Evolutionary conservation across 371 early-diverging fungal genomes (phyloP).

Genomic region (Blakeslea trispora): DNA sequence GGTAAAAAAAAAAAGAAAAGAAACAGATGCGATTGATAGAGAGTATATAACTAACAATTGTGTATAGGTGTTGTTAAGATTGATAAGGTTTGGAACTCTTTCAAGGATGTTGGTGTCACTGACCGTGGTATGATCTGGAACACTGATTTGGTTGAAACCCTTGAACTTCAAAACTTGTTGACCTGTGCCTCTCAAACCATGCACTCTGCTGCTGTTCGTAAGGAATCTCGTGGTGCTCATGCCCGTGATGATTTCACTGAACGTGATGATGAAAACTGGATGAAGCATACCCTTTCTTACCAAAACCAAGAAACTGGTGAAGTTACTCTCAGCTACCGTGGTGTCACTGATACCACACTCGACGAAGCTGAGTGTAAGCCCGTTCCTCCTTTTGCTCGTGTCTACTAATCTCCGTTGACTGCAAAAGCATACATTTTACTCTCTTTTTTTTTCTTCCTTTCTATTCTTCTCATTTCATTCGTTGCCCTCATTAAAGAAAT

Average conservation of each 20-base stretch:
- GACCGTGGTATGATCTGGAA: conserved; percentile 98
- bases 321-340: conserved; percentile 83
- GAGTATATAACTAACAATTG: too few relatives aligned
- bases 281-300: conserved; percentile 98
- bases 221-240: conserved; percentile 98
- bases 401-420: conserved; percentile 66
- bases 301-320: conserved; percentile 83
- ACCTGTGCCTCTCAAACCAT: conserved; percentile 97
- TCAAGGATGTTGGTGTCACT: conserved; percentile 84
- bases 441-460: background rate
- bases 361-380: conserved; percentile 92
- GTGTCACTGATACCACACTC: conserved; percentile 78
- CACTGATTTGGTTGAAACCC: conserved; percentile 93
- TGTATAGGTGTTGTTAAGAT: conserved; percentile 61
- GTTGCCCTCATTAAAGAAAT: conserved; percentile 6
- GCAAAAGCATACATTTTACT: background rate
- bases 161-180: conserved; percentile 96
- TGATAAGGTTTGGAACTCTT: conserved; percentile 77
- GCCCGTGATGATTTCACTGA: conserved; percentile 92
- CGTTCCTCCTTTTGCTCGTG: conserved; percentile 93
- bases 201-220: conserved; percentile 93
- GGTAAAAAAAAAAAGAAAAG: conserved; percentile 41
- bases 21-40: too few relatives aligned
- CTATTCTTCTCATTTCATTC: background rate
- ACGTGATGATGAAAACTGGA: conserved; percentile 94